These are phyloP conservation scores for Mortierella sp. DNA, from an alignment of 371 early-diverging fungal species.

Conservation along the genomic window DNA sequence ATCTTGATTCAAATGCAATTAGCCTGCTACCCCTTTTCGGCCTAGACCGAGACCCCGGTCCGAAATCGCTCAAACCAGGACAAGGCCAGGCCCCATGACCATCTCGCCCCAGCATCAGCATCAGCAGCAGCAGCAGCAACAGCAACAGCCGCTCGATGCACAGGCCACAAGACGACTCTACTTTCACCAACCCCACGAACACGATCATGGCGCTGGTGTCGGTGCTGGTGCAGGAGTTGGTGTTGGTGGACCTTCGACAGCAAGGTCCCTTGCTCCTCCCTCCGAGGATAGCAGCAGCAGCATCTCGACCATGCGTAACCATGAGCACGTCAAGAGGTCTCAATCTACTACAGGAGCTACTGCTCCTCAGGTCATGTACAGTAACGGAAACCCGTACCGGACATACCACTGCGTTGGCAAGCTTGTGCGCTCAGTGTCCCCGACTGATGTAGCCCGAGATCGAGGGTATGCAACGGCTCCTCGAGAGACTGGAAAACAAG, in stretches of 20 bases:
- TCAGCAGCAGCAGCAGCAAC: no score
- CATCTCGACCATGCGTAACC: neutral
- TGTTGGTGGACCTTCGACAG: neutral
- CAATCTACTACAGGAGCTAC: neutral
- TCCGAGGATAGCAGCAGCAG: neutral
- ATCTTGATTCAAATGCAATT: neutral
- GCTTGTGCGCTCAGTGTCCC: neutral
- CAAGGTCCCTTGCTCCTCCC: neutral
- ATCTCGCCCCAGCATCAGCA: no score
- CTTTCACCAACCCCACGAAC: neutral
- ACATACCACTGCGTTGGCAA: neutral
- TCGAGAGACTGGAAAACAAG: neutral
- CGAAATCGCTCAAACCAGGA: neutral
- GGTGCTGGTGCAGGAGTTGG: neutral
- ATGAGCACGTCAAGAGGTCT: neutral
- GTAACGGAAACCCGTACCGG: constrained; percentile 12
- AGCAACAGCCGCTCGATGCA: neutral
- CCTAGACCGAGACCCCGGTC: neutral
- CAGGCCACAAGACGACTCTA: neutral
- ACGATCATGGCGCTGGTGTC: neutral
- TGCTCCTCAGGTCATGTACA: neutral
- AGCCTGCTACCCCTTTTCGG: neutral
- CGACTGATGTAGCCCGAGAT: neutral
- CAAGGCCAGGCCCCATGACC: neutral
- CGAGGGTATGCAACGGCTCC: neutral